These are phyloP conservation scores for Tricholomella constricta DNA, from an alignment of 768 basidiomycete species.

Conservation along the genomic window DNA sequence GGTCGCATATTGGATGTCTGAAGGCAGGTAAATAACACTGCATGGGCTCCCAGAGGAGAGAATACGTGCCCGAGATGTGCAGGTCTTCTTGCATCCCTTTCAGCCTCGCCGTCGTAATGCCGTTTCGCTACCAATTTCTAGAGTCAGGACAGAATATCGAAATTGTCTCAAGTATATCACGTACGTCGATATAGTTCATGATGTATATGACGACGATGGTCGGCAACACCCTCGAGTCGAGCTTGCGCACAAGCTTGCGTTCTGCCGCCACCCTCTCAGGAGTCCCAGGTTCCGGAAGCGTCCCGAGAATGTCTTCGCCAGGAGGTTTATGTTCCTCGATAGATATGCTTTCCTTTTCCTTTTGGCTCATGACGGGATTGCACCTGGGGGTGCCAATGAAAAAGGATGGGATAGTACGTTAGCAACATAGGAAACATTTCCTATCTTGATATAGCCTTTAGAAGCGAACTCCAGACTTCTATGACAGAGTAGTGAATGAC, in stretches of 20 bases:
- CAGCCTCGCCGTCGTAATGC: conserved; percentile 50
- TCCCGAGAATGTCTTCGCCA: neutral
- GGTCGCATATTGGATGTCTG: conserved; percentile 55
- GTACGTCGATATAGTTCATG: conserved; percentile 71
- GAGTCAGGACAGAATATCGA: neutral
- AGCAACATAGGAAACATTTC: neutral
- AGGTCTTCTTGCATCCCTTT: conserved; percentile 54
- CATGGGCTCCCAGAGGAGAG: neutral
- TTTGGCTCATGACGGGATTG: conserved; percentile 3
- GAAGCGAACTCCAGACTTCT: neutral
- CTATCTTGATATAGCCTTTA: conserved; percentile 1
- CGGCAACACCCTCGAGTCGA: conserved; percentile 58
- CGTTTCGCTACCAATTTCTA: conserved; percentile 39
- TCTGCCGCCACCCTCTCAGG: conserved; percentile 38
- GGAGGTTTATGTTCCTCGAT: conserved; percentile 14
- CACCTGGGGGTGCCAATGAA: conserved; percentile 1
- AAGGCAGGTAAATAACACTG: conserved; percentile 16
- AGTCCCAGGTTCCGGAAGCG: conserved; percentile 22
- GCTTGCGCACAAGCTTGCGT: conserved; percentile 50
- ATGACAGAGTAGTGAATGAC: neutral
- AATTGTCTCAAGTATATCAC: conserved; percentile 7
- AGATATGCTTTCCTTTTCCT: conserved; percentile 19
- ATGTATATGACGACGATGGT: conserved; percentile 61
- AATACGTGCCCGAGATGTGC: conserved; percentile 39
- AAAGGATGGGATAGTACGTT: conserved; percentile 6